Conservation (phyloP, 1,284 basidiomycete species). For the Puccinia horiana region DNA sequence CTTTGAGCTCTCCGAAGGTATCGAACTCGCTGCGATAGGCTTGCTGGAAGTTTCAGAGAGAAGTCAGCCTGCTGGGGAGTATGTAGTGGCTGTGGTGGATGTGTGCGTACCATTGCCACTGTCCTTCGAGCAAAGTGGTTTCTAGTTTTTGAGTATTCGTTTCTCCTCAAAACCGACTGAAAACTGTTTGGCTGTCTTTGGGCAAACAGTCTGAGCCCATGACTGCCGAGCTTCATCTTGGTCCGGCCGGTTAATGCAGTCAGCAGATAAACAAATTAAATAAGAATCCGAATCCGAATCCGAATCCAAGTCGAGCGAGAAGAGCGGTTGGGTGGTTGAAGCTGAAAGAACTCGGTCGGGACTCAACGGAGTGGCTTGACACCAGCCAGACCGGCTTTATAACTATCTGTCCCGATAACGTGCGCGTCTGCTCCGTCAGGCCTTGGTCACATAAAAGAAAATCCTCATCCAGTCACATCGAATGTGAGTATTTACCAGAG, state of each 20-base stretch:
- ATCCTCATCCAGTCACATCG: no score
- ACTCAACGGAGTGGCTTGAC: no score
- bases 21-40: constrained; percentile 66
- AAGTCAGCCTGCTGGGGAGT: background rate
- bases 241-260: background rate
- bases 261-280: no score
- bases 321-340: no score
- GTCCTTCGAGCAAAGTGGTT: background rate
- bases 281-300: no score
- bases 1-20: constrained; percentile 88
- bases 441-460: no score
- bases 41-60: background rate
- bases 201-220: background rate
- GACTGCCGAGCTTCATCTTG: background rate
- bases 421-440: no score
- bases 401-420: no score
- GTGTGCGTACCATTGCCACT: background rate
- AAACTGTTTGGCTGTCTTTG: background rate
- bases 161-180: background rate
- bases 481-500: no score
- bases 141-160: background rate
- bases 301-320: no score
- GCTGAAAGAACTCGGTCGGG: no score
- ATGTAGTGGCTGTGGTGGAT: background rate
- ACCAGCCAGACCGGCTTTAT: no score